A percentile compares a stretch with the other conserved stretches of the same genome.
Evolutionary conservation across 106 monocot genomes (phyloP).

Genomic region (Ottelia alismoides): DNA sequence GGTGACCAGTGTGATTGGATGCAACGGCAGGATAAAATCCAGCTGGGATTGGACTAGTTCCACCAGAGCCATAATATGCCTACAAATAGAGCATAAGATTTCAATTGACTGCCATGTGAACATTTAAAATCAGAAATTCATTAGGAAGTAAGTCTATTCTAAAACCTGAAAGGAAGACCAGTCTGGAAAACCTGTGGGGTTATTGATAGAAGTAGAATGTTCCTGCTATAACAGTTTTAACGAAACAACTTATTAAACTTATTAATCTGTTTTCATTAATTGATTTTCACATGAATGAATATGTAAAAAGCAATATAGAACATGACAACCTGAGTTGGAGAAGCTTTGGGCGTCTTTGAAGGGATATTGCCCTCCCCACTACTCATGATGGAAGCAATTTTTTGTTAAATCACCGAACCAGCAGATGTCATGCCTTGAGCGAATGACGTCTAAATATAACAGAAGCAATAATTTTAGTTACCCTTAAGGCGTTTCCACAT

Average conservation of each 20-base stretch:
- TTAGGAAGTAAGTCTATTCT: neutral
- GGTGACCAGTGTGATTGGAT: slow-evolving; percentile 26
- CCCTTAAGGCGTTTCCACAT: too few relatives aligned
- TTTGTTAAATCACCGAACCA: too few relatives aligned
- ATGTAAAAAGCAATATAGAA: too few relatives aligned
- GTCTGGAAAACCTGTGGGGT: slow-evolving; percentile 26
- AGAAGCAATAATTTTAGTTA: too few relatives aligned
- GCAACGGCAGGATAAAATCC: slow-evolving; percentile 30
- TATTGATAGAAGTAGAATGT: slow-evolving; percentile 21
- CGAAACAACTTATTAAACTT: neutral
- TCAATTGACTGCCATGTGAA: neutral
- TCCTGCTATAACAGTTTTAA: slow-evolving; percentile 17
- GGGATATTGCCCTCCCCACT: slow-evolving; percentile 15
- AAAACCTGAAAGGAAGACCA: slow-evolving; percentile 34
- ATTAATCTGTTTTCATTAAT: neutral
- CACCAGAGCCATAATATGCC: slow-evolving; percentile 37
- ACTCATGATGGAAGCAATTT: too few relatives aligned
- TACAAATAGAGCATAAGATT: slow-evolving; percentile 6
- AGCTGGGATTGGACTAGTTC: slow-evolving; percentile 20
- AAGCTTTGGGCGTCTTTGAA: slow-evolving; percentile 15
- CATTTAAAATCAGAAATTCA: neutral
- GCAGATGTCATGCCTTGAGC: too few relatives aligned
- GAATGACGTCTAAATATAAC: too few relatives aligned
- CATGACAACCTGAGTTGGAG: slow-evolving; percentile 29
- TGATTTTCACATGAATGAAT: neutral